These are phyloP conservation scores for Aquilaria malaccensis DNA, from an alignment of 345 rosid species.

Conservation along the genomic window DNA sequence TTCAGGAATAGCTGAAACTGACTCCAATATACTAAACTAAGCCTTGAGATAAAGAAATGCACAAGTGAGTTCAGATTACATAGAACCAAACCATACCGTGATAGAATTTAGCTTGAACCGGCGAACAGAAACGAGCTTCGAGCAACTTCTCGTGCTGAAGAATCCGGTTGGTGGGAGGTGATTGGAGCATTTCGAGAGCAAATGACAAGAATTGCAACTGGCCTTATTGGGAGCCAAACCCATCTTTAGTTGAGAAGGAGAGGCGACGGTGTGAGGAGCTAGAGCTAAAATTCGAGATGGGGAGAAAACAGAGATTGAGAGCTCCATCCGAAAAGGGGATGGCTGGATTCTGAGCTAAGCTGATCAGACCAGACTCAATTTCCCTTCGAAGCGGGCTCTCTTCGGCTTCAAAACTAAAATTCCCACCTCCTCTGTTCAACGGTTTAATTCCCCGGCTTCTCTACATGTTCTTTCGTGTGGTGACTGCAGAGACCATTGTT, in stretches of 20 bases:
- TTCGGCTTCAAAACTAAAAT: no score
- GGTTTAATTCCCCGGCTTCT: not conserved
- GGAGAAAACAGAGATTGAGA: conserved; percentile 25
- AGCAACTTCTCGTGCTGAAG: conserved; percentile 15
- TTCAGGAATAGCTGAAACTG: not conserved
- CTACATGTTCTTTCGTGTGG: no score
- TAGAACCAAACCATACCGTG: conserved; percentile 29
- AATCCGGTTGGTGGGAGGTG: conserved; percentile 19
- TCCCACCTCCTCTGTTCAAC: no score
- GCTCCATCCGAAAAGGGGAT: conserved; percentile 30
- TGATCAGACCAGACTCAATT: not conserved
- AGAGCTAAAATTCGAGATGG: conserved; percentile 25
- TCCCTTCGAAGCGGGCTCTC: not conserved
- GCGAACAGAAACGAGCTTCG: conserved; percentile 11
- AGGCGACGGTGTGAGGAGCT: conserved; percentile 14
- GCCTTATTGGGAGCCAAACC: conserved; percentile 10
- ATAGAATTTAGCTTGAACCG: conserved; percentile 22
- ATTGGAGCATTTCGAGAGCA: conserved; percentile 16
- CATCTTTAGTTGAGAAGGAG: conserved; percentile 11
- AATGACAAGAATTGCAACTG: conserved; percentile 3
- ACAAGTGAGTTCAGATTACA: not conserved
- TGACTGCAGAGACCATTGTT: no score
- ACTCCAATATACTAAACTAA: no score
- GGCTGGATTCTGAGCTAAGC: not conserved
- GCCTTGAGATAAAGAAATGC: not conserved